phyloP scores from a whole-genome alignment of 2,329 filamentous ascomycete genomes.

The Thyridium curvatum region DNA sequence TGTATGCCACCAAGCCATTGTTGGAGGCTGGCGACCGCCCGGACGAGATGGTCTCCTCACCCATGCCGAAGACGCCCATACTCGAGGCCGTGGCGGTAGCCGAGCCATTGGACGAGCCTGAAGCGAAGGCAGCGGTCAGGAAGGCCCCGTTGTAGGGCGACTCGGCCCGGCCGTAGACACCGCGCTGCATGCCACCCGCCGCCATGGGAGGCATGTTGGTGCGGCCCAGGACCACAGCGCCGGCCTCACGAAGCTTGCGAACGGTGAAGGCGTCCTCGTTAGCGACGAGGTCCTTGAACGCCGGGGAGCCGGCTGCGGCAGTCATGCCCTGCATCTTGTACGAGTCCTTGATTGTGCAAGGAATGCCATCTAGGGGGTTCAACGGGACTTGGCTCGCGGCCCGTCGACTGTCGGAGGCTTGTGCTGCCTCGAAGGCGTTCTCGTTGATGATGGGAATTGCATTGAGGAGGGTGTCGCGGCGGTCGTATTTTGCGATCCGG shows the following conservation, averaged over 20 bases:
- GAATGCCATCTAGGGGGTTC: constrained; percentile 46
- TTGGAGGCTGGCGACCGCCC: constrained; percentile 47
- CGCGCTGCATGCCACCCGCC: constrained; percentile 50
- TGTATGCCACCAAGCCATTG: constrained; percentile 49
- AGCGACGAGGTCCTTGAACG: constrained; percentile 41
- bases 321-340: constrained; percentile 48
- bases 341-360: constrained; percentile 51
- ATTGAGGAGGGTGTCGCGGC: constrained; percentile 31
- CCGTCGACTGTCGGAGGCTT: constrained; percentile 37
- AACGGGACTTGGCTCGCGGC: constrained; percentile 17
- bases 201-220: constrained; percentile 55
- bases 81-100: constrained; percentile 42
- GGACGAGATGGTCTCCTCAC: constrained; percentile 48
- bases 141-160: constrained; percentile 49
- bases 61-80: constrained; percentile 47
- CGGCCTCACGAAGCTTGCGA: constrained; percentile 49
- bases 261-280: constrained; percentile 47
- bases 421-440: constrained; percentile 36
- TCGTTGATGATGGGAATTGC: constrained; percentile 41
- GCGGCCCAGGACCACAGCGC: constrained; percentile 58
- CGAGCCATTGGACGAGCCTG: constrained; percentile 52
- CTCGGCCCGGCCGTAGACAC: constrained; percentile 48
- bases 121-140: constrained; percentile 46
- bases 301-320: constrained; percentile 46
- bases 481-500: constrained; percentile 40